These are phyloP conservation scores for Naganishia albida DNA, from an alignment of 1,284 basidiomycete species.

Conservation along the genomic window DNA sequence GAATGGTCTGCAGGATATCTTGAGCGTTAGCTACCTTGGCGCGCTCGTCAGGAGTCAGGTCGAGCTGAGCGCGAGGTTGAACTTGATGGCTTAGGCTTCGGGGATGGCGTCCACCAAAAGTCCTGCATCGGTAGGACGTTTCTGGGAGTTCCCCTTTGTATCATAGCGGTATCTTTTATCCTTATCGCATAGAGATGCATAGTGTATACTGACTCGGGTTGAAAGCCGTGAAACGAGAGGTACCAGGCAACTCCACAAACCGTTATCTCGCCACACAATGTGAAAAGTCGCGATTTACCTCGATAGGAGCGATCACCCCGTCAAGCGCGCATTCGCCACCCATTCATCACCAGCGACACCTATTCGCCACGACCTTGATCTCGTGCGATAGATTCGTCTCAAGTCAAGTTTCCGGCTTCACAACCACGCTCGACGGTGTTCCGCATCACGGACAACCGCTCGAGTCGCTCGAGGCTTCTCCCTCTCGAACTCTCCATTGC, in stretches of 20 bases:
- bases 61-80: slow-evolving; percentile 86
- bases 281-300: no score
- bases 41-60: slow-evolving; percentile 93
- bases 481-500: no score
- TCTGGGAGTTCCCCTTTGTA: background rate
- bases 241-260: background rate
- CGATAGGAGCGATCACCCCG: no score
- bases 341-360: background rate
- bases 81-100: slow-evolving; percentile 60
- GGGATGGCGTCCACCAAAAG: background rate
- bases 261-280: background rate
- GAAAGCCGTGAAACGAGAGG: no score
- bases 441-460: no score
- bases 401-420: no score
- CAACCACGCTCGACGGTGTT: no score
- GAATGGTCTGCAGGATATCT: slow-evolving; percentile 68
- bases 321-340: background rate
- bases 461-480: no score
- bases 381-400: no score
- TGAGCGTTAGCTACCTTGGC: slow-evolving; percentile 93
- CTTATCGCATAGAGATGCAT: slow-evolving; percentile 24
- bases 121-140: no score
- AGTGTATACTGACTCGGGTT: background rate
- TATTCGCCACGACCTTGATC: background rate
- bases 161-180: slow-evolving; percentile 14